Conservation (phyloP, 192 early-diverging fungal species). For the Umbelopsis sp. region DNA sequence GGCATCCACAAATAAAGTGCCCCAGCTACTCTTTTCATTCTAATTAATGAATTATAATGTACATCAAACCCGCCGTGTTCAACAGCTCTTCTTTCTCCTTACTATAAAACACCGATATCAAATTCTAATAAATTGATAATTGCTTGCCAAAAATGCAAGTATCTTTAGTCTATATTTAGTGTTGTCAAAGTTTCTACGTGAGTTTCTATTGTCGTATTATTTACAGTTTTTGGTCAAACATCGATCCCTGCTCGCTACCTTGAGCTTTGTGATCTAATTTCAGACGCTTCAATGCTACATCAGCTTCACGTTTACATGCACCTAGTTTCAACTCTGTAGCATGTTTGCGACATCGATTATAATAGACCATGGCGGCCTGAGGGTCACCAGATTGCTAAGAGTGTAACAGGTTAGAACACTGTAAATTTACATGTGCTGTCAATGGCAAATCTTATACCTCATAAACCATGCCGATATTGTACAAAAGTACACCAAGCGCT, state of each 20-base stretch:
- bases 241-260: background rate
- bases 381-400: background rate
- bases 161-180: too few species aligned
- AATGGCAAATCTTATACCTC: constrained; percentile 43
- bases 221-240: constrained; percentile 19
- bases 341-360: constrained; percentile 12
- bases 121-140: too few species aligned
- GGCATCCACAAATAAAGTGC: constrained; percentile 2
- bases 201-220: background rate
- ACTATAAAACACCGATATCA: too few species aligned
- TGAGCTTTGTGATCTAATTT: background rate
- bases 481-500: constrained; percentile 54
- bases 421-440: background rate
- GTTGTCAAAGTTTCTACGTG: too few species aligned
- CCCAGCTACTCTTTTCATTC: background rate
- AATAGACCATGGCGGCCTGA: background rate
- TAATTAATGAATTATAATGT: too few species aligned
- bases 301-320: constrained; percentile 7
- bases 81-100: too few species aligned
- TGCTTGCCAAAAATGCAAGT: too few species aligned
- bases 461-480: constrained; percentile 60
- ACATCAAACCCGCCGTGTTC: too few species aligned
- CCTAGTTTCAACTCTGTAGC: background rate
- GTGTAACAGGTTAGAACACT: background rate
- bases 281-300: constrained; percentile 3